phyloP scores from a whole-genome alignment of 345 rosid genomes.

The Toxicodendron radicans region DNA sequence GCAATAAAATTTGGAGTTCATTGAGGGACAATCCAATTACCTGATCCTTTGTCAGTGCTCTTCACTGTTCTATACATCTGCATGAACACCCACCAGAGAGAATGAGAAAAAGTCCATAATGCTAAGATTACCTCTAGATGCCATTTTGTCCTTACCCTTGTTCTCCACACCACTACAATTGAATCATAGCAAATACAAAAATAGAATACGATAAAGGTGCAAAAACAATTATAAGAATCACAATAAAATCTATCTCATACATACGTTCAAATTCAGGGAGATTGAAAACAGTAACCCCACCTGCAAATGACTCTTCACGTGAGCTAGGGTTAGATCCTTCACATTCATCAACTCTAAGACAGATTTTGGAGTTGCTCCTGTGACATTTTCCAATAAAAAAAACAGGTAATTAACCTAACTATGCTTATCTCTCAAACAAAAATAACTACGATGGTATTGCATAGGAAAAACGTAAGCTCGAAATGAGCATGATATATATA shows the following conservation, averaged over 20 bases:
- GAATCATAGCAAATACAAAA: constrained; percentile 26
- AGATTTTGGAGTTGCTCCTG: constrained; percentile 98
- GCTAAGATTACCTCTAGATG: constrained; percentile 43
- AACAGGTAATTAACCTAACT: not conserved
- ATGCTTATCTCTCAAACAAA: not conserved
- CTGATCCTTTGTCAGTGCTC: constrained; percentile 85
- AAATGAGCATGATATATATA: constrained; percentile 1
- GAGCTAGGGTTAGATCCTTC: constrained; percentile 99
- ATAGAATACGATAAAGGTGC: constrained; percentile 27
- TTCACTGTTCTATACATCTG: constrained; percentile 99
- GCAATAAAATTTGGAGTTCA: constrained; percentile 11
- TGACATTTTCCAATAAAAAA: constrained; percentile 2
- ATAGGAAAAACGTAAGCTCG: not conserved
- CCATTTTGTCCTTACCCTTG: constrained; percentile 53
- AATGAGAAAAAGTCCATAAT: constrained; percentile 34
- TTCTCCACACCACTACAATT: constrained; percentile 32
- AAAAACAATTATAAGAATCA: constrained; percentile 20
- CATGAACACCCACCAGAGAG: constrained; percentile 43
- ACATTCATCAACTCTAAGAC: constrained; percentile 98
- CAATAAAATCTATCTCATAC: not conserved
- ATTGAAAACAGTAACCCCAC: constrained; percentile 39
- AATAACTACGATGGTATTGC: not conserved
- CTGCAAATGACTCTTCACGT: constrained; percentile 99
- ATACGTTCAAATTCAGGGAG: constrained; percentile 25
- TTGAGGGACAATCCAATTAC: constrained; percentile 37